These are phyloP conservation scores for Salix arbutifolia DNA, from an alignment of 345 rosid species.

Conservation along the genomic window DNA sequence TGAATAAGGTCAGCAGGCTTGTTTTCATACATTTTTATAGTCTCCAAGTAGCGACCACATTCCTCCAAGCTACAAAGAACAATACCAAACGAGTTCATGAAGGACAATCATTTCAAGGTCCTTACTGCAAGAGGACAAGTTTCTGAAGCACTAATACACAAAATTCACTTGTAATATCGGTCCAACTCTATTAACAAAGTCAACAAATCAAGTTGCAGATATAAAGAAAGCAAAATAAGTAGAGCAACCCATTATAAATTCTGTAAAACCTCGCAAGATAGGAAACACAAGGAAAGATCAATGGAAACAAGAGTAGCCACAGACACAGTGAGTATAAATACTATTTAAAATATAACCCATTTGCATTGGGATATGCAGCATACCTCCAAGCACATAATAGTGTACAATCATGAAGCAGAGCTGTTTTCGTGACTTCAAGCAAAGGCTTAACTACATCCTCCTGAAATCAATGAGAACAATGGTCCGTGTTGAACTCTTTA, in stretches of 20 bases:
- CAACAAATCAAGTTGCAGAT: background rate
- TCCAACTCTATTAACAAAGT: background rate
- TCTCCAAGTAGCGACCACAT: slow-evolving; percentile 95
- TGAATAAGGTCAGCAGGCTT: slow-evolving; percentile 94
- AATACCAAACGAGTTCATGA: background rate
- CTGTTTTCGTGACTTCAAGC: slow-evolving; percentile 75
- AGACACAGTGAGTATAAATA: background rate
- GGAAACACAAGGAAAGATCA: background rate
- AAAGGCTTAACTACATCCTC: slow-evolving; percentile 77
- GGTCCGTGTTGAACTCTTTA: background rate
- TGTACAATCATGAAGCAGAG: slow-evolving; percentile 88
- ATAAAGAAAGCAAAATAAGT: background rate
- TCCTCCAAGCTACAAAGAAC: slow-evolving; percentile 65
- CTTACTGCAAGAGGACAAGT: background rate
- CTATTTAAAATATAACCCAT: background rate
- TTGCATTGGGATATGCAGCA: background rate
- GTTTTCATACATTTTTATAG: slow-evolving; percentile 87
- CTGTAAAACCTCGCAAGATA: background rate
- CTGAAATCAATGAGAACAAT: slow-evolving; percentile 34
- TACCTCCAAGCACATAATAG: slow-evolving; percentile 88
- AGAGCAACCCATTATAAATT: background rate
- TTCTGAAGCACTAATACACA: background rate
- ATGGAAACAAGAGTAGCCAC: background rate
- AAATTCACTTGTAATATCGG: background rate
- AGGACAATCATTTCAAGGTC: background rate